Conservation (phyloP, 2,329 filamentous ascomycete species). For the Thyridium curvatum region DNA sequence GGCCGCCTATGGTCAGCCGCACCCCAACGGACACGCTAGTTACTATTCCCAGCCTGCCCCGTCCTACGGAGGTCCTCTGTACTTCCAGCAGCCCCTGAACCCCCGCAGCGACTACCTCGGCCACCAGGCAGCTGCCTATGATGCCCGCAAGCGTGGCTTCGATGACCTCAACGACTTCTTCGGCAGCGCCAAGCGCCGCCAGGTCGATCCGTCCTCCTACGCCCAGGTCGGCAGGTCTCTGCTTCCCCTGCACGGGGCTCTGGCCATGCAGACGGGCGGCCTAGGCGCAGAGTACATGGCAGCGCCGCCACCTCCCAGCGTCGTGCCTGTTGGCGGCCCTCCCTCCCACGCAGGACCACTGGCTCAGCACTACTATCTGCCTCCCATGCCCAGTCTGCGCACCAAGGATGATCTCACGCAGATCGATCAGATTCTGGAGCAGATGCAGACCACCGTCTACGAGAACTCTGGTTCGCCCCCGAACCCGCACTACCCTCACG, state of each 20-base stretch:
- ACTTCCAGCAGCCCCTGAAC: constrained; percentile 62
- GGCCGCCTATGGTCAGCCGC: constrained; percentile 45
- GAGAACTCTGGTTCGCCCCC: constrained; percentile 83
- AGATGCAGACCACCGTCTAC: constrained; percentile 94
- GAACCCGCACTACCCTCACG: constrained; percentile 70
- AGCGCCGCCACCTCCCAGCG: constrained; percentile 19
- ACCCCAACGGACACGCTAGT: constrained; percentile 47
- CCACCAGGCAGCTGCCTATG: constrained; percentile 36
- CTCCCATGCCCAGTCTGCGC: constrained; percentile 78
- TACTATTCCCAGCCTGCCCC: constrained; percentile 55
- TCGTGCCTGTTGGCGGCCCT: constrained; percentile 48
- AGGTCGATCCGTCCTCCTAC: constrained; percentile 86
- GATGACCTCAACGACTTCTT: constrained; percentile 94
- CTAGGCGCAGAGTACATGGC: constrained; percentile 49
- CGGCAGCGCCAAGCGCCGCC: constrained; percentile 81
- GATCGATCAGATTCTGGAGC: constrained; percentile 90
- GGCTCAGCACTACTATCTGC: constrained; percentile 78
- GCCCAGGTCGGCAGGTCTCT: constrained; percentile 85
- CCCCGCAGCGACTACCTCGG: constrained; percentile 55
- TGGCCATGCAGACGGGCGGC: constrained; percentile 50
- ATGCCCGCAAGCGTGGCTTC: constrained; percentile 75
- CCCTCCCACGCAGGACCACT: constrained; percentile 52
- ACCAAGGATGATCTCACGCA: constrained; percentile 92
- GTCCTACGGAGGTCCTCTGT: constrained; percentile 64
- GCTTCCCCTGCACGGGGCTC: constrained; percentile 70